Evolutionary conservation across 495 filamentous ascomycete genomes (phyloP).

Genomic region (Penicillium paradoxum): DNA sequence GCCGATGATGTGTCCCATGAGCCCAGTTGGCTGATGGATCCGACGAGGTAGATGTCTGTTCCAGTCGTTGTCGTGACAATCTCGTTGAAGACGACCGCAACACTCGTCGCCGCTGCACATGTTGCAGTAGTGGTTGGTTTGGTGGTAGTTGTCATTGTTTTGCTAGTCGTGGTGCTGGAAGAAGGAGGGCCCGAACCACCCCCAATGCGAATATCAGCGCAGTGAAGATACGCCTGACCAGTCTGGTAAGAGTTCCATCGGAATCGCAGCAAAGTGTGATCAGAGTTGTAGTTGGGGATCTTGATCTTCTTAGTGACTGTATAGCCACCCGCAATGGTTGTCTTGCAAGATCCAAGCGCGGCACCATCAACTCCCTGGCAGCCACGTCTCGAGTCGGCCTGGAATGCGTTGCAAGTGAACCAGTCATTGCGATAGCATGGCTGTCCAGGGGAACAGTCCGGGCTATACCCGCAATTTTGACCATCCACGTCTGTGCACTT

Average conservation of each 20-base stretch:
- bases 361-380: constrained; percentile 51
- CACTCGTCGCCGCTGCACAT: constrained; percentile 1
- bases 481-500: constrained; percentile 49
- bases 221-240: constrained; percentile 50
- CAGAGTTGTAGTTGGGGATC: constrained; percentile 40
- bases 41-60: constrained; percentile 43
- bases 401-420: constrained; percentile 49
- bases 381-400: constrained; percentile 29
- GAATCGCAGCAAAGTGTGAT: constrained; percentile 50
- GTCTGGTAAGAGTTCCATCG: constrained; percentile 57
- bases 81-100: constrained; percentile 5
- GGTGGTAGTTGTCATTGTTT: neutral
- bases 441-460: constrained; percentile 44
- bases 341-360: constrained; percentile 42
- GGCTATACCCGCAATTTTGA: constrained; percentile 48
- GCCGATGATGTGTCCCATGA: constrained; percentile 47
- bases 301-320: constrained; percentile 52
- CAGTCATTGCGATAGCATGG: constrained; percentile 52
- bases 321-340: constrained; percentile 50
- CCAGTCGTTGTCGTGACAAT: constrained; percentile 3
- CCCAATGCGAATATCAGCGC: constrained; percentile 49
- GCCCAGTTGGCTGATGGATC: constrained; percentile 48
- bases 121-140: neutral
- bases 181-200: constrained; percentile 1
- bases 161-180: neutral